Evolutionary conservation across 2,329 filamentous ascomycete species (phyloP).

Genomic region (Blastomyces percursus): DNA sequence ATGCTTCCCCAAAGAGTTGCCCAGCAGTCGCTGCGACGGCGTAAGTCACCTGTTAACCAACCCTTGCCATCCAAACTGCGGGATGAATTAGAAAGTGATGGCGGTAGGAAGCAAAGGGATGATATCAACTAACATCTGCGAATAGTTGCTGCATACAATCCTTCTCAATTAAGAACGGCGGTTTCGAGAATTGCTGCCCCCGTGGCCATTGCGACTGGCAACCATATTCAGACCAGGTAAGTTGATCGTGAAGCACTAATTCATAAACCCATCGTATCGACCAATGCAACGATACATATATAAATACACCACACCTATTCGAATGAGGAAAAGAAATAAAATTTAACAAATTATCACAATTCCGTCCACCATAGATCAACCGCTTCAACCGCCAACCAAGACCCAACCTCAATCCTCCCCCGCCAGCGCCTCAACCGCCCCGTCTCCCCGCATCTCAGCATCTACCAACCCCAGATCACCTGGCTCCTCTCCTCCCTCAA

Average conservation of each 20-base stretch:
- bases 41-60: slow-evolving; percentile 26
- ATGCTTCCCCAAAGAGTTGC: slow-evolving; percentile 41
- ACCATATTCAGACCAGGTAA: slow-evolving; percentile 36
- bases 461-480: slow-evolving; percentile 80
- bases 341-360: background rate
- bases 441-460: slow-evolving; percentile 70
- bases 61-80: background rate
- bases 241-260: slow-evolving; percentile 1
- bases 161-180: slow-evolving; percentile 32
- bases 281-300: background rate
- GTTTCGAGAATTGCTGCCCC: slow-evolving; percentile 35
- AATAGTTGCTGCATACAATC: slow-evolving; percentile 36
- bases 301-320: slow-evolving; percentile 5
- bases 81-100: background rate
- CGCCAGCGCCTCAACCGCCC: slow-evolving; percentile 72
- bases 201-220: slow-evolving; percentile 34
- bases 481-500: slow-evolving; percentile 67
- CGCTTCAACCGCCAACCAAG: slow-evolving; percentile 19
- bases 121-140: slow-evolving; percentile 15
- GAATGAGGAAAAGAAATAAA: background rate
- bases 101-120: background rate
- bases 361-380: slow-evolving; percentile 15
- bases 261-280: background rate
- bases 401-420: slow-evolving; percentile 52
- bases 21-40: slow-evolving; percentile 39